phyloP scores from a whole-genome alignment of 2,329 filamentous ascomycete species.

The Diaporthe capsici region DNA sequence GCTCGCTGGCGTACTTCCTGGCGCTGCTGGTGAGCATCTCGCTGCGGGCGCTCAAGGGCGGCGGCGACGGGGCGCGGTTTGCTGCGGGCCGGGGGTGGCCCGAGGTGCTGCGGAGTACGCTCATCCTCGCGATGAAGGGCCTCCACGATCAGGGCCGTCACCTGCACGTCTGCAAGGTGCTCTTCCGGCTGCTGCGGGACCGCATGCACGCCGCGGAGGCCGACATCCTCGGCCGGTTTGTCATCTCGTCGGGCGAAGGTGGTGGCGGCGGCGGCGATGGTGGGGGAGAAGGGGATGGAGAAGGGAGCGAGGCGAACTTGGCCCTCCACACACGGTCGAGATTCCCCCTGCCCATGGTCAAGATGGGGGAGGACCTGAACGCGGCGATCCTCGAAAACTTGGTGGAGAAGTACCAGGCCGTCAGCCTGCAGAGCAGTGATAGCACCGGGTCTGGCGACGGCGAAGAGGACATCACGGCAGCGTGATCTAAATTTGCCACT shows the following conservation, averaged over 20 bases:
- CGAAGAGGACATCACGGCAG: background rate
- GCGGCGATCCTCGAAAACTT: background rate
- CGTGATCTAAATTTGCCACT: background rate
- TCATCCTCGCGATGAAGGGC: slow-evolving; percentile 13
- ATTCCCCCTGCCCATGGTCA: slow-evolving; percentile 8
- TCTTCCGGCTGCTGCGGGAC: slow-evolving; percentile 12
- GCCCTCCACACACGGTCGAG: slow-evolving; percentile 1
- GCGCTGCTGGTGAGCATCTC: slow-evolving; percentile 16
- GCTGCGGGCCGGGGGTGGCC: background rate
- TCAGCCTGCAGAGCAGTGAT: background rate
- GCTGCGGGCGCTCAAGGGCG: slow-evolving; percentile 14
- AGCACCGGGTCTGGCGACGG: background rate
- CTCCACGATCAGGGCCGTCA: slow-evolving; percentile 16
- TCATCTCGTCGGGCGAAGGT: background rate
- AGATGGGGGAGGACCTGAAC: background rate
- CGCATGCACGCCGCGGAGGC: slow-evolving; percentile 2
- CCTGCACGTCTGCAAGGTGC: slow-evolving; percentile 17
- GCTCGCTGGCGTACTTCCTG: background rate
- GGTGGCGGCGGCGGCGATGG: background rate
- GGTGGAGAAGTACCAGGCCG: slow-evolving; percentile 5
- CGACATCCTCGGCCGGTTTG: background rate
- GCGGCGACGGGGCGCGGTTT: background rate
- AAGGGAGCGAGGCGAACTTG: background rate
- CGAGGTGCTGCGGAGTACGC: slow-evolving; percentile 17
- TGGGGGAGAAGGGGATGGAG: background rate